A percentile compares a stretch with the other conserved stretches of the same genome.
Conservation (phyloP, 495 filamentous ascomycete genomes). For the Penicillium bialowiezense region DNA sequence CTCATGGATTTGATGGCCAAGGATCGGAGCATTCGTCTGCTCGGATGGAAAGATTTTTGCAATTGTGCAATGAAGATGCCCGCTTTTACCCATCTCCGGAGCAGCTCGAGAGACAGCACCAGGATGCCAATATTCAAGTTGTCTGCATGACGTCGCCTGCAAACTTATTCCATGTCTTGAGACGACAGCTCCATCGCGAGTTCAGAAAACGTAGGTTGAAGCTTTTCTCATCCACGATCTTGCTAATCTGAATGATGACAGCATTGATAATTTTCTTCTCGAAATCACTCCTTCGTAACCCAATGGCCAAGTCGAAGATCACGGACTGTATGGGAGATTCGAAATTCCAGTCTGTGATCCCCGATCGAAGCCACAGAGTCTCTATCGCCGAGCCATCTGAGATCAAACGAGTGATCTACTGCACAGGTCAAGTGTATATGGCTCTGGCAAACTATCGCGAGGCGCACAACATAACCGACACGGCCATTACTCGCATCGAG, state of each 20-base stretch:
- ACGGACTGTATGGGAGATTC: slow-evolving; percentile 86
- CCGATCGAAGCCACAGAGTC: slow-evolving; percentile 74
- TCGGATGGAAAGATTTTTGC: slow-evolving; percentile 93
- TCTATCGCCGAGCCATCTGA: slow-evolving; percentile 74
- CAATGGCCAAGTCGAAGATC: slow-evolving; percentile 79
- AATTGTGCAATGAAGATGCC: slow-evolving; percentile 97
- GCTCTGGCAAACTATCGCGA: slow-evolving; percentile 88
- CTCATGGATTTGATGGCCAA: slow-evolving; percentile 97
- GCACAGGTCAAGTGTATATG: slow-evolving; percentile 91
- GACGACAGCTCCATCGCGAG: slow-evolving; percentile 96
- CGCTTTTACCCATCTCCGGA: slow-evolving; percentile 81
- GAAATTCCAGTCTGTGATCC: slow-evolving; percentile 94
- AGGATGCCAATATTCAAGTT: slow-evolving; percentile 99
- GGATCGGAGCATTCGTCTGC: slow-evolving; percentile 98
- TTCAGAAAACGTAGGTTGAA: slow-evolving; percentile 72
- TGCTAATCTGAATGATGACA: too few relatives aligned
- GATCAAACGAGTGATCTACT: slow-evolving; percentile 91
- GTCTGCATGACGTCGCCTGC: slow-evolving; percentile 88
- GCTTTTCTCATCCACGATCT: too few relatives aligned
- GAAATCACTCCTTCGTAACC: slow-evolving; percentile 90
- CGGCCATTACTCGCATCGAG: slow-evolving; percentile 92
- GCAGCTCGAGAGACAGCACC: slow-evolving; percentile 94
- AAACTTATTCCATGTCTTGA: slow-evolving; percentile 94
- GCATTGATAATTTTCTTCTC: slow-evolving; percentile 95
- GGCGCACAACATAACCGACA: slow-evolving; percentile 75